Evolutionary conservation across 148 eudicot species (phyloP).

Genomic region (Rhododendron mucronatum): DNA sequence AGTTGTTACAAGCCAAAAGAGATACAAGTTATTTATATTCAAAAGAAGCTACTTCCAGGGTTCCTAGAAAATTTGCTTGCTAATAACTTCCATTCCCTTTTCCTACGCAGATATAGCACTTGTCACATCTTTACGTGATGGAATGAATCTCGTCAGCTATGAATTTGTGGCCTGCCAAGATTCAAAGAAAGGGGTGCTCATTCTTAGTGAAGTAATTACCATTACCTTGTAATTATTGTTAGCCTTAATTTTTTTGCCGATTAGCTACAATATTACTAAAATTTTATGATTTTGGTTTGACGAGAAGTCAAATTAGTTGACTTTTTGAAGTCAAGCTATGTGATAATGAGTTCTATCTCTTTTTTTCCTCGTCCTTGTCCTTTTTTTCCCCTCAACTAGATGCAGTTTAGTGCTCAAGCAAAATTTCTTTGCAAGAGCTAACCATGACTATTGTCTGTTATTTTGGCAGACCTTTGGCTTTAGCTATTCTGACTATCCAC

Average conservation of each 20-base stretch:
- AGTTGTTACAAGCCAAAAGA: background rate
- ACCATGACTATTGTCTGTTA: background rate
- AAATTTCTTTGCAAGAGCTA: background rate
- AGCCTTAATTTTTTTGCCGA: background rate
- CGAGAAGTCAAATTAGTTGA: background rate
- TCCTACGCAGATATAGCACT: constrained; percentile 79
- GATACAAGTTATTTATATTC: background rate
- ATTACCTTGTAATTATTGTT: constrained; percentile 1
- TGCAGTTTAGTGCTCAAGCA: background rate
- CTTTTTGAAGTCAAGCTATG: background rate
- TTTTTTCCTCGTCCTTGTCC: background rate
- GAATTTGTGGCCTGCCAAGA: constrained; percentile 98
- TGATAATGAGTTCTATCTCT: background rate
- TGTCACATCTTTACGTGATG: constrained; percentile 92
- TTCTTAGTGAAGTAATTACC: constrained; percentile 79
- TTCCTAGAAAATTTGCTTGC: background rate
- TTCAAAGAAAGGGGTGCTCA: constrained; percentile 80
- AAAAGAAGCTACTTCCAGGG: background rate
- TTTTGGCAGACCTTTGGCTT: background rate
- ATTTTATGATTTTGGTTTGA: background rate
- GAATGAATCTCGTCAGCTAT: constrained; percentile 97
- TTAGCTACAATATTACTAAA: background rate
- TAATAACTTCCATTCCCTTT: background rate
- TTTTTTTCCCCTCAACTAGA: background rate
- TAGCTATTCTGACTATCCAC: background rate